Base-by-base conservation (phyloP, 495 filamentous ascomycete species). In the Penicillium mononematosum region DNA sequence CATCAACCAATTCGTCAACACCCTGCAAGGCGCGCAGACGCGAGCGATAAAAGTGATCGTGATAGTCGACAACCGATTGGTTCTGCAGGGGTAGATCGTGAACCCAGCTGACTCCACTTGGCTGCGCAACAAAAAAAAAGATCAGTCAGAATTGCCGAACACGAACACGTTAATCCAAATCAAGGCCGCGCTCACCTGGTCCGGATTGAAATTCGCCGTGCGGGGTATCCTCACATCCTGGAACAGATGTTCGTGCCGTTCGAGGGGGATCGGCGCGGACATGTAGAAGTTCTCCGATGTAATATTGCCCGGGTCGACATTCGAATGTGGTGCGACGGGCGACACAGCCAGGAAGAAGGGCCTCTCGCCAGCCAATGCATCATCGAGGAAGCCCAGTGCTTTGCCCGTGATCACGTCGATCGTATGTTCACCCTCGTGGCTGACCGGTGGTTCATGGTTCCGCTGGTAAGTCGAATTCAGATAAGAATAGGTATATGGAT, bases 401-500 rank as follows among this genome's bases (percentile, higher is more conserved):
- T 89, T 90, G 11, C 80, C 62, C 4, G 80, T 77, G 5, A 88
- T 71, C 5, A 91, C 78, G 60, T 90, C 87, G 3, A 78, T 81
- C 0, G 79, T 78, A 64, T 90, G 79, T 32, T 81, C 65, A 7
- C 83, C 83, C 41, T 79, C 73, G 53, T 82, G 82, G 69, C 76
- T 84, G 22, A 78, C 71, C 1, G 85, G 85, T 0, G 72, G 57
- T 22, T 88, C 83, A 4, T 71, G 70, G 61, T 90, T 86, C 11
- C 85, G 80, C 59, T 88, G 85, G 60, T 81, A 88, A 8, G 77
- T 83, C 10, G 81, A 74, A 66, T 89, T 89, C 45, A 84, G 75
- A 66, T 91, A 90, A 17, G 77, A 78, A 65, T 91, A 91, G 2
- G 88, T 90, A 63, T 76, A 85, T 0, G 88, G 87, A 58, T 90